Percentiles rank a stretch among this genome's conserved stretches.
Conservation (phyloP, 108 stramenopile genomes). For the Discostella stelligeroides region DNA sequence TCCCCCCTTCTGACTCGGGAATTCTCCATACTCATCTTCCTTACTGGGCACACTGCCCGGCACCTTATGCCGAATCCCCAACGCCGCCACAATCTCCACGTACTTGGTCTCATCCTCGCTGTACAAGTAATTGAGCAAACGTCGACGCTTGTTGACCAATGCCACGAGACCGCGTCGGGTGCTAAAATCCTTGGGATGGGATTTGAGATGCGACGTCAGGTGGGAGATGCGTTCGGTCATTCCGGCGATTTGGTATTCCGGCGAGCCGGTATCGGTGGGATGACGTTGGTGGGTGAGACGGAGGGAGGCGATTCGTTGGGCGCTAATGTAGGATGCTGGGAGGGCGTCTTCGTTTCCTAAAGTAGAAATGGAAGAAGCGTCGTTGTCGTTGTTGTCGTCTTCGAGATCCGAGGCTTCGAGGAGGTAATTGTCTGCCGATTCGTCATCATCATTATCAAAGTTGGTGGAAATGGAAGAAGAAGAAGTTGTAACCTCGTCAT, state of each 20-base stretch:
- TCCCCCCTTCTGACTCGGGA: constrained; percentile 73
- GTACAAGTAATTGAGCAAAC: constrained; percentile 89
- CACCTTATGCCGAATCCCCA: constrained; percentile 88
- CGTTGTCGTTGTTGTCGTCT: constrained; percentile 39
- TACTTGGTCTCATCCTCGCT: constrained; percentile 73
- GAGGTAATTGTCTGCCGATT: constrained; percentile 71
- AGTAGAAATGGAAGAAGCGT: no score
- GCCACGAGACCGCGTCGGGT: constrained; percentile 95
- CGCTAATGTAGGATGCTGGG: constrained; percentile 54
- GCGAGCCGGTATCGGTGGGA: constrained; percentile 89
- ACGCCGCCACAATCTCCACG: constrained; percentile 54
- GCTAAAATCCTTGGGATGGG: constrained; percentile 94
- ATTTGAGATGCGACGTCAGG: constrained; percentile 90
- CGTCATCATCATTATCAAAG: constrained; percentile 50
- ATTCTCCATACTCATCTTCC: constrained; percentile 74
- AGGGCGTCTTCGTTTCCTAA: constrained; percentile 56
- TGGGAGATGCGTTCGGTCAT: constrained; percentile 95
- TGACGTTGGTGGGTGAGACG: constrained; percentile 71
- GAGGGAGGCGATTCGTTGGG: constrained; percentile 65
- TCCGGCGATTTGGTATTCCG: constrained; percentile 93
- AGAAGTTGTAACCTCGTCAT: background rate
- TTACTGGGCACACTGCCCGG: constrained; percentile 67
- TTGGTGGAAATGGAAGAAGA: constrained; percentile 2
- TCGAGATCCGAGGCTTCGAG: constrained; percentile 68
- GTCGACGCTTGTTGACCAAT: constrained; percentile 95